Conservation (phyloP, 2,329 filamentous ascomycete species). For the Fusarium sp. region DNA sequence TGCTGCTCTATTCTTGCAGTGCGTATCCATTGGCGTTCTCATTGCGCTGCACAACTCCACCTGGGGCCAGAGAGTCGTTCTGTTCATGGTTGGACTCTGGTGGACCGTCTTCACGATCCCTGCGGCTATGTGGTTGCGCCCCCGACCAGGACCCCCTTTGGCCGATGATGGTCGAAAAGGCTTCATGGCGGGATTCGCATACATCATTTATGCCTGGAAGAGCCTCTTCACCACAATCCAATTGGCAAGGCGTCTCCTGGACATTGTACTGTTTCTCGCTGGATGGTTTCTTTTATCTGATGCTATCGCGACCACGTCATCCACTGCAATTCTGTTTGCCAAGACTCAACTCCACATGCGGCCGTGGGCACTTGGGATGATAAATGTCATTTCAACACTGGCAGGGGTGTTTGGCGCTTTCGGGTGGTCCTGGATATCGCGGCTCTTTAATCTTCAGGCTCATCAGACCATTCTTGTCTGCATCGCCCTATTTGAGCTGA, state of each 20-base stretch:
- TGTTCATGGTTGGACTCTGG: slow-evolving; percentile 89
- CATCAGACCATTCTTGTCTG: slow-evolving; percentile 92
- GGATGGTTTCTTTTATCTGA: slow-evolving; percentile 97
- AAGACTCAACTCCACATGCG: slow-evolving; percentile 93
- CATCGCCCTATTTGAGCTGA: slow-evolving; percentile 87
- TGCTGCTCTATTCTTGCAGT: slow-evolving; percentile 84
- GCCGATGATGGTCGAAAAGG: slow-evolving; percentile 53
- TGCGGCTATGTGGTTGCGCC: slow-evolving; percentile 83
- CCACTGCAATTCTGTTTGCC: slow-evolving; percentile 93
- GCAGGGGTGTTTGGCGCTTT: slow-evolving; percentile 88
- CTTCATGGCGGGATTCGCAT: slow-evolving; percentile 64
- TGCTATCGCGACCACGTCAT: slow-evolving; percentile 91
- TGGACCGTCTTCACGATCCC: slow-evolving; percentile 94
- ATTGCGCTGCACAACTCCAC: slow-evolving; percentile 76
- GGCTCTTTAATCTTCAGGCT: slow-evolving; percentile 71
- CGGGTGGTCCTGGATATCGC: slow-evolving; percentile 82
- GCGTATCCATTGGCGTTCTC: slow-evolving; percentile 78
- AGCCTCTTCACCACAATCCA: slow-evolving; percentile 81
- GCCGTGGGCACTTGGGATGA: slow-evolving; percentile 84
- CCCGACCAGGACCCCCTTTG: slow-evolving; percentile 86
- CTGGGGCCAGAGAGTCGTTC: slow-evolving; percentile 83
- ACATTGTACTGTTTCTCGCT: slow-evolving; percentile 79
- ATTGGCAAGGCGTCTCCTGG: slow-evolving; percentile 74
- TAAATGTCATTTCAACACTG: slow-evolving; percentile 89
- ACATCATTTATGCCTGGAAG: slow-evolving; percentile 84